Evolutionary conservation across 805 yeast species (phyloP).

Genomic region (Pichia heedii): DNA sequence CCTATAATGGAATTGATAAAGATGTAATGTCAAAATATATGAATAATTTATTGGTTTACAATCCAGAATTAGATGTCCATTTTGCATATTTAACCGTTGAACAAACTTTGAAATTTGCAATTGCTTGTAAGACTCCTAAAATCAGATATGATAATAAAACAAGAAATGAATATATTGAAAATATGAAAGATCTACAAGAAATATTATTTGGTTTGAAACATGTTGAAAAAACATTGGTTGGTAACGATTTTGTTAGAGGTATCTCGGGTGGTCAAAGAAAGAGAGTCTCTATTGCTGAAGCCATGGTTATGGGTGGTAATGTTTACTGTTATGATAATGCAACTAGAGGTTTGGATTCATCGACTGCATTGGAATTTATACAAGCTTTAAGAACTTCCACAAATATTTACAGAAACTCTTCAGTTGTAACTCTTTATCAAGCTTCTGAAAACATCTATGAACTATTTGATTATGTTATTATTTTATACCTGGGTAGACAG

Average conservation of each 20-base stretch:
- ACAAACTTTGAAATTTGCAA: constrained; percentile 48
- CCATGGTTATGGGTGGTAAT: constrained; percentile 53
- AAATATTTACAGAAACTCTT: constrained; percentile 8
- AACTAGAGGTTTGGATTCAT: constrained; percentile 78
- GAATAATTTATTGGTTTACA: constrained; percentile 43
- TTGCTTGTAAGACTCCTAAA: constrained; percentile 52
- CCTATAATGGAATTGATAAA: constrained; percentile 43
- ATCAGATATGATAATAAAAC: constrained; percentile 27
- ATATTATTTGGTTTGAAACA: constrained; percentile 54
- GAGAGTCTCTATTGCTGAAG: constrained; percentile 78
- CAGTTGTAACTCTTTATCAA: constrained; percentile 29
- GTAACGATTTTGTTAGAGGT: constrained; percentile 45
- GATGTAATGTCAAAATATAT: constrained; percentile 37
- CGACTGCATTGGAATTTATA: constrained; percentile 72
- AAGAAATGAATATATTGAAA: constrained; percentile 35
- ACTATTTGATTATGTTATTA: constrained; percentile 52
- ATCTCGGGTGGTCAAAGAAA: constrained; percentile 82
- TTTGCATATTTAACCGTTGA: constrained; percentile 48
- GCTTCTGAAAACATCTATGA: constrained; percentile 60
- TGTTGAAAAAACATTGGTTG: constrained; percentile 40
- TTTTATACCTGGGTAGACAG: constrained; percentile 53
- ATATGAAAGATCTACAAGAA: constrained; percentile 37
- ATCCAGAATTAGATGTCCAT: constrained; percentile 49
- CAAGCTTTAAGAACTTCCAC: constrained; percentile 44
- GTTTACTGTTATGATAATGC: constrained; percentile 74